phyloP scores from a whole-genome alignment of 257 asterid species.

The Thymus mandschuricus region DNA sequence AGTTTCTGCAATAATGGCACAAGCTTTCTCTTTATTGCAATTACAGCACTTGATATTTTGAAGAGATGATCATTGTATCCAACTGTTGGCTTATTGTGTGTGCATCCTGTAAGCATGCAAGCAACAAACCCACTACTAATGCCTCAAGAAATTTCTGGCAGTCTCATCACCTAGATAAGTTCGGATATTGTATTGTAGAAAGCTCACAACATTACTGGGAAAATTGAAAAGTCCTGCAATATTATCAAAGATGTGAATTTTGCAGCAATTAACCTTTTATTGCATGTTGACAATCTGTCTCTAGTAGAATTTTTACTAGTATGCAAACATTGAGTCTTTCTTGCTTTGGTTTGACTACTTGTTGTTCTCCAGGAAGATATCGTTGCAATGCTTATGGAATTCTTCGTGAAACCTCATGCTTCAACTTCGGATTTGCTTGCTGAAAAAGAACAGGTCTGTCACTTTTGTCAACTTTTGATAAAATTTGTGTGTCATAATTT shows the following conservation, averaged over 20 bases:
- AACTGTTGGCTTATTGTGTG: background rate
- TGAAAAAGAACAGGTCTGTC: constrained; percentile 79
- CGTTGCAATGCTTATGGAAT: constrained; percentile 70
- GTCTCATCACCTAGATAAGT: background rate
- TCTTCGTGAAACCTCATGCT: constrained; percentile 86
- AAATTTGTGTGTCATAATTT: background rate
- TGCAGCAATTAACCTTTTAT: background rate
- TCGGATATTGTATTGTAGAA: background rate
- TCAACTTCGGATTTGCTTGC: constrained; percentile 71
- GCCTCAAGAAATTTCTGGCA: background rate
- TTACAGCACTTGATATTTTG: background rate
- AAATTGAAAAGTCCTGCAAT: background rate
- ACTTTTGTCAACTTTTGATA: background rate
- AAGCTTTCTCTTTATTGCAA: background rate
- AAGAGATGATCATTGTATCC: background rate
- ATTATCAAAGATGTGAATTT: background rate
- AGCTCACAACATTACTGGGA: background rate
- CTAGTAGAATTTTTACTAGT: background rate
- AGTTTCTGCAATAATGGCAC: background rate
- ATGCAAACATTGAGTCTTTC: constrained; percentile 10
- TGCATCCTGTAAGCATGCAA: background rate
- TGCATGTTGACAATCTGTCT: background rate
- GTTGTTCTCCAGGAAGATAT: constrained; percentile 74
- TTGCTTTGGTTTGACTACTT: constrained; percentile 14
- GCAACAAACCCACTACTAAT: background rate